Base-by-base conservation (phyloP, 2,329 filamentous ascomycete species). In the Allantophomopsis cytisporea region DNA sequence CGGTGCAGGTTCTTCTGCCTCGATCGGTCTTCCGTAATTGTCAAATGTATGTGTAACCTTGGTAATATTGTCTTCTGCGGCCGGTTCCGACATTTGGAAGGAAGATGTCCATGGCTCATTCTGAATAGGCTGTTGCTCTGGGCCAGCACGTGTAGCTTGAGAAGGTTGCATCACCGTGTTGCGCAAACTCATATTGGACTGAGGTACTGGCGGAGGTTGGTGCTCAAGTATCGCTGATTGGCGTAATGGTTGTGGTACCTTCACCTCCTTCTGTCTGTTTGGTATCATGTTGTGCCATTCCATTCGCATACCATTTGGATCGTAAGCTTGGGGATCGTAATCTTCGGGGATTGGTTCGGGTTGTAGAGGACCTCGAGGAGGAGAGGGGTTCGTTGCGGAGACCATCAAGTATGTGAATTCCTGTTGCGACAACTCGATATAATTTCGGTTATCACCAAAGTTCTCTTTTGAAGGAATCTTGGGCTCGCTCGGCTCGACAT, bases 381-480 rank as follows among this genome's bases (percentile, higher is more conserved):
- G 76, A 33, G 71, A 60, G 3, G 76, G 76, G 54, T 80, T 80
- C 32, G 76, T 75, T 2, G 76, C 76, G 1, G 75, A 74, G 38
- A 78, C 68, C 75, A 80, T 78, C 12, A 80, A 64, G 50, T 80
- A 80, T 45, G 75, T 76, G 43, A 80, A 78, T 51, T 80, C 75
- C 47, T 69, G 67, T 55, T 78, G 67, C 56, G 75, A 76, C 76
- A 73, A 46, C 80, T 76, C 45, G 80, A 63, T 52, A 79, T 80
- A 10, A 28, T 28, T 28, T 28, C 23, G 5, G 23, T 28, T 28
- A 8, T 28, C 23, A 8, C 23, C 23, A 28, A 12, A 8, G 11
- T 8, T 12, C 7, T 28, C 23, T 12, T 28, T 28, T 8, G 23
- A 28, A 28, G 23, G 10, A 3, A 28, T 28, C 23, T 28, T 28